Base-by-base conservation (phyloP, 75 land plant genomes). In the Isoetes taiwanensis region DNA sequence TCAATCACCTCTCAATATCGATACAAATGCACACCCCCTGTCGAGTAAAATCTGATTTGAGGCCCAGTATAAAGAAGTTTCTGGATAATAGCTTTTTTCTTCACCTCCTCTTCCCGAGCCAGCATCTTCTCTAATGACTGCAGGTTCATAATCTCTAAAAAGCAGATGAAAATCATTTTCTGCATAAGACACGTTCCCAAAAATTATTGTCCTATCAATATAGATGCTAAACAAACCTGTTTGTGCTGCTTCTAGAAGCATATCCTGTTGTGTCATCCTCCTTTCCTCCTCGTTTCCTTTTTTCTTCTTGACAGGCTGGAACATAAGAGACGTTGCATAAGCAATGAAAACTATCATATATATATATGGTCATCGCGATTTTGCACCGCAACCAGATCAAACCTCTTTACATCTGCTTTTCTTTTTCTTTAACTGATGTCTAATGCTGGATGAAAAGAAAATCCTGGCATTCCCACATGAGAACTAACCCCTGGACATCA, bases 71-170 rank as follows among this genome's bases (percentile, higher is more conserved):
- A 91, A 24, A 75, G 72, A 48, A 66, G 67, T 72, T 91, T 91
- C 63, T 86, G 80, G 42, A 83, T 72, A 52, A 80, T 65, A 32
- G 97, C 94, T 60, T 71, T 79, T 61, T 88, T 78, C 71, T 91
- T 91, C 11, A 86, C 94, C 78, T 91, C 97, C 75, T 91, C 97
- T 62, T 91, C 97, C 52, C 94, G 90, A 59, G 97, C 97, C 48
- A 91, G 65, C 52, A 91, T 86, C 52, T 72, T 72, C 53, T 91
- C 97, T 64, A 91, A 64, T 23, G 94, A 75, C 40, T 85, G 78
- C 62, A 79, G 66, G 65, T 91, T 91, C 69, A 83, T 72, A 52
- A 91, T 78, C 40, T 91, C 97, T 91, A 57, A 56, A 75, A 56
- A 37, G 39, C 39, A 10, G 39, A 14, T 37, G 14, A 37, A 37